phyloP scores from a whole-genome alignment of 2,329 filamentous ascomycete genomes.

The Colletotrichum aenigma region DNA sequence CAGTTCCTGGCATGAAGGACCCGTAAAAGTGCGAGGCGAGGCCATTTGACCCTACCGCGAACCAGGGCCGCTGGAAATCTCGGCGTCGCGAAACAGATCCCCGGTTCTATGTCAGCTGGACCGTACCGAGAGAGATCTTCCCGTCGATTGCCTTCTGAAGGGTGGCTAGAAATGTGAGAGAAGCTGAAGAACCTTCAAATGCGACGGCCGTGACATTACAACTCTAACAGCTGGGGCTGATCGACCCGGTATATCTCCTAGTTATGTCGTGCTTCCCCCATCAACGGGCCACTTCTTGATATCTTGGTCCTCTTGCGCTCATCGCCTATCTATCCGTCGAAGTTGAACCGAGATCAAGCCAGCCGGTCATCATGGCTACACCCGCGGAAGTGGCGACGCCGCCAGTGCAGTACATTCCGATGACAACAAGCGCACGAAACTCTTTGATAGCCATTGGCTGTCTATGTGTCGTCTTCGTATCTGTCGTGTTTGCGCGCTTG shows the following conservation, averaged over 20 bases:
- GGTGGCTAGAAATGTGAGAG: neutral
- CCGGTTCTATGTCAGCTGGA: neutral
- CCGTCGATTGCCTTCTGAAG: neutral
- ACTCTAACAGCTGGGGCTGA: neutral
- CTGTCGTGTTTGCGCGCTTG: constrained; percentile 9
- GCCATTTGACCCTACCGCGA: neutral
- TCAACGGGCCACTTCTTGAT: neutral
- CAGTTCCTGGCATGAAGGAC: neutral
- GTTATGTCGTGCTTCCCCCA: neutral
- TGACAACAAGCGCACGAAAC: constrained; percentile 15
- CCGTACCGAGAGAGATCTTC: neutral
- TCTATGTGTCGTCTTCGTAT: constrained; percentile 3
- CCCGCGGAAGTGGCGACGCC: neutral
- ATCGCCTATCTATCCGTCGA: neutral
- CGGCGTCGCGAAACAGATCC: neutral
- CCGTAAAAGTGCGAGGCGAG: neutral
- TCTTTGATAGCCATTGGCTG: constrained; percentile 14
- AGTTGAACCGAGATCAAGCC: neutral
- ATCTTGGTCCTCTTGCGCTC: neutral
- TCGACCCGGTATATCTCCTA: neutral
- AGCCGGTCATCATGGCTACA: neutral
- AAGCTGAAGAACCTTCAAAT: neutral
- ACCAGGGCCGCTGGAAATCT: neutral
- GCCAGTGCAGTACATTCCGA: constrained; percentile 5
- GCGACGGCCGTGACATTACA: neutral